Evolutionary conservation across 176 grass and related monocot species (phyloP).

Genomic region (Phyllostachys edulis): DNA sequence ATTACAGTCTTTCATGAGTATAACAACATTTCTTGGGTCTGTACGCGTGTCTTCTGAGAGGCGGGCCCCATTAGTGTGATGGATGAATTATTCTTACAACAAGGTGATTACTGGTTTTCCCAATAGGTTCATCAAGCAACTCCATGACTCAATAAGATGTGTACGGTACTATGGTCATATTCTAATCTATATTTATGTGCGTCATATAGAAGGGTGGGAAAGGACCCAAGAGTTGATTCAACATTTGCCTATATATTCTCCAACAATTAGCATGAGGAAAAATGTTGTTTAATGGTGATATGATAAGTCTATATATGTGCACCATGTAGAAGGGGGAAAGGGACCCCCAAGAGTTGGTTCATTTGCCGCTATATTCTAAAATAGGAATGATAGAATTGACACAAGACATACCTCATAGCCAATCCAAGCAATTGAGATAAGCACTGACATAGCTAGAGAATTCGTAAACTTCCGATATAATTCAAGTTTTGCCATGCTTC

Average conservation of each 20-base stretch:
- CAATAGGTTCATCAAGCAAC: not conserved
- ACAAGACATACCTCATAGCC: slow-evolving; percentile 89
- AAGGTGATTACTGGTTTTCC: not conserved
- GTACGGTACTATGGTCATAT: not conserved
- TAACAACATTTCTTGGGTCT: too few relatives aligned
- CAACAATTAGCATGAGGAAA: not conserved
- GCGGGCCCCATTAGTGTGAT: too few relatives aligned
- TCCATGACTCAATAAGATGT: slow-evolving; percentile 9
- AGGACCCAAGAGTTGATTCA: not conserved
- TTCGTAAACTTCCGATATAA: slow-evolving; percentile 97
- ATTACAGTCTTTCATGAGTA: too few relatives aligned
- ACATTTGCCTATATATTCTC: slow-evolving; percentile 11
- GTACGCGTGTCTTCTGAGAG: too few relatives aligned
- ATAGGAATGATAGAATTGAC: slow-evolving; percentile 22
- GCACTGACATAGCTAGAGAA: slow-evolving; percentile 79
- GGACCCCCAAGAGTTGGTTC: not conserved
- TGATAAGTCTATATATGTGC: slow-evolving; percentile 4
- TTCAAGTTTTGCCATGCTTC: slow-evolving; percentile 96
- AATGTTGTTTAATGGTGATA: not conserved
- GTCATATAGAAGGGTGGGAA: not conserved
- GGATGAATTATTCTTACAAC: too few relatives aligned
- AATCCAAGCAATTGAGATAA: slow-evolving; percentile 97
- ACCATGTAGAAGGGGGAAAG: not conserved
- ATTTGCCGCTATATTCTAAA: slow-evolving; percentile 9
- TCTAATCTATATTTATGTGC: slow-evolving; percentile 14